phyloP scores from a whole-genome alignment of 1,284 basidiomycete species.

The Pseudomicrostroma phylloplanum region DNA sequence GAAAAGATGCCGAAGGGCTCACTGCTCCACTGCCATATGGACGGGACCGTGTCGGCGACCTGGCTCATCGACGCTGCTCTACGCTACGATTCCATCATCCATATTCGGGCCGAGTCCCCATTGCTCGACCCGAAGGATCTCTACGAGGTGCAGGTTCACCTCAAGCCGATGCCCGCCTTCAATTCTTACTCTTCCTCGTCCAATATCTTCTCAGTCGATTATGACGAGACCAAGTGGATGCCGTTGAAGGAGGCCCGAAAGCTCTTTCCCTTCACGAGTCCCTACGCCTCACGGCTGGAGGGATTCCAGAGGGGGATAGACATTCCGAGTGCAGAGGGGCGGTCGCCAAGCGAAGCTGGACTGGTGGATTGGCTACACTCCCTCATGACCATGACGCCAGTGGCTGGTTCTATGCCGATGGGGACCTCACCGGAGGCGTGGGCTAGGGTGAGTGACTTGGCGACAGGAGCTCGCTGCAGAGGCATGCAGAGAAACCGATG shows the following conservation, averaged over 20 bases:
- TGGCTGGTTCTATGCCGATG: constrained; percentile 12
- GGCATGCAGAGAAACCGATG: too few species aligned
- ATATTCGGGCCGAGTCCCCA: constrained; percentile 23
- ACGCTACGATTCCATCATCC: constrained; percentile 19
- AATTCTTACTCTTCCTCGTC: background rate
- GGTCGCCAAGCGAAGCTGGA: background rate
- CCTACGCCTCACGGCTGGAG: constrained; percentile 15
- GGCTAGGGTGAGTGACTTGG: constrained; percentile 5
- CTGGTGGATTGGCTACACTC: constrained; percentile 35
- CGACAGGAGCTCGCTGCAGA: too few species aligned
- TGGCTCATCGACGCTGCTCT: constrained; percentile 22
- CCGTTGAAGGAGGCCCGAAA: constrained; percentile 19
- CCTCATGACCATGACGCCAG: constrained; percentile 36
- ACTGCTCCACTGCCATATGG: constrained; percentile 37
- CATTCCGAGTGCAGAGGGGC: constrained; percentile 2
- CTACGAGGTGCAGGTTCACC: constrained; percentile 24
- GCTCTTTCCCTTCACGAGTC: constrained; percentile 23
- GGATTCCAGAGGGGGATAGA: background rate
- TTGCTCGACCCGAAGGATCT: constrained; percentile 18
- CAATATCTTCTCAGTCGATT: constrained; percentile 22
- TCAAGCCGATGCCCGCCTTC: constrained; percentile 9
- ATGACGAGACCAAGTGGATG: constrained; percentile 28
- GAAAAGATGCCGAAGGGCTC: constrained; percentile 34
- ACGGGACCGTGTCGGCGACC: constrained; percentile 32
- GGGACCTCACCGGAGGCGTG: constrained; percentile 35